Base-by-base conservation (phyloP, 2,329 filamentous ascomycete genomes). In the Aspergillus sp. region DNA sequence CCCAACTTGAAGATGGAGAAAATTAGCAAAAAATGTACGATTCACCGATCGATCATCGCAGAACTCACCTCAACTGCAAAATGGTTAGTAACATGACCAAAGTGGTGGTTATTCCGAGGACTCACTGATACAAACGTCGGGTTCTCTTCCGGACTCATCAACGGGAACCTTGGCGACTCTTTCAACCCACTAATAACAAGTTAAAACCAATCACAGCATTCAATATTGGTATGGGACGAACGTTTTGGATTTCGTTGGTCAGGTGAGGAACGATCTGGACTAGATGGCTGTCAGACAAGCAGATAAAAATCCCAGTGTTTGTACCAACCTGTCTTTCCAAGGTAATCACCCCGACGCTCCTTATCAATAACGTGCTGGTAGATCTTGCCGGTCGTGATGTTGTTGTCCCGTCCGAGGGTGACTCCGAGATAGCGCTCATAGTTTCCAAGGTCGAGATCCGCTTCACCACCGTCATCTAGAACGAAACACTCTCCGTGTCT, bases 341-440 rank as follows among this genome's bases (percentile, higher is more conserved):
- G 79, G 59, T 95, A 97, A 64, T 93, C 84, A 43, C 82, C 83
- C 49, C 72, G 70, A 52, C 83, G 73, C 68, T 86, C 82, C 49
- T 81, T 82, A 60, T 90, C 81, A 58, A 95, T 90, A 42, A 96
- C 90, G 58, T 86, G 82, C 61, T 88, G 78, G 71, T 96, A 97
- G 56, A 97, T 89, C 74, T 97, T 96, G 62, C 93, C 93, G 5
- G 91, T 95, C 4, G 93, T 98, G 69, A 98, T 95, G 69, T 97
- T 97, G 74, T 91, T 89, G 57, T 95, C 90, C 49, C 84, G 77
- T 7, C 82, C 88, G 48, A 97, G 77, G 43, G 84, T 87, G 52
- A 91, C 84, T 60, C 85, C 84, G 43, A 95, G 82, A 64, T 95
- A 95, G 35, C 85, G 78, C 65, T 88, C 85, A 69, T 87, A 88